Conservation (phyloP, 257 asterid species). For the Vinca minor region DNA sequence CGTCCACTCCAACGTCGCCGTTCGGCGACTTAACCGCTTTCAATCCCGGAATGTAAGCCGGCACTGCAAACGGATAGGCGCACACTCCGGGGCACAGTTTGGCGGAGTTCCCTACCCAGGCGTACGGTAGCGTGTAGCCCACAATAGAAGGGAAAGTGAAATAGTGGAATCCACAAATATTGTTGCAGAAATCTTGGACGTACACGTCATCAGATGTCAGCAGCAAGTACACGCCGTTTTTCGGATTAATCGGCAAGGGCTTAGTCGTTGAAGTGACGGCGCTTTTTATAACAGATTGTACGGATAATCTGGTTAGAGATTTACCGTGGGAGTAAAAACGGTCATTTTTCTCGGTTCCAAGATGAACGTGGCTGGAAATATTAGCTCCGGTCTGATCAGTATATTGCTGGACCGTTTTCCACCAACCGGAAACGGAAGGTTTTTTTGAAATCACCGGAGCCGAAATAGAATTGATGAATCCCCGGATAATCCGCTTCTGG, state of each 20-base stretch:
- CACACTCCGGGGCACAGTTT: constrained; percentile 65
- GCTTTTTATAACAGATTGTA: constrained; percentile 62
- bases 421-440: constrained; percentile 77
- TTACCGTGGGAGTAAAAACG: constrained; percentile 56
- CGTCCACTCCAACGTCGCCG: constrained; percentile 77
- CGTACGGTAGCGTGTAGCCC: constrained; percentile 87
- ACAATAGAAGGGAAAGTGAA: constrained; percentile 86
- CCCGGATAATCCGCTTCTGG: constrained; percentile 83
- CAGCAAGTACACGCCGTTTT: constrained; percentile 60
- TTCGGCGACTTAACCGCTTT: constrained; percentile 60
- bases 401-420: constrained; percentile 68
- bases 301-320: constrained; percentile 54
- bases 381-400: constrained; percentile 75
- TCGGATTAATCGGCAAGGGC: constrained; percentile 66
- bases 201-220: constrained; percentile 68
- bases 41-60: constrained; percentile 49
- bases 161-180: constrained; percentile 71
- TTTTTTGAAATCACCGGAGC: constrained; percentile 31
- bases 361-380: constrained; percentile 39
- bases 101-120: constrained; percentile 88
- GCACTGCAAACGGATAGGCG: constrained; percentile 83
- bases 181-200: constrained; percentile 67
- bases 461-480: constrained; percentile 65
- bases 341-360: constrained; percentile 67
- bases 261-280: constrained; percentile 53